Evolutionary conservation across 495 filamentous ascomycete species (phyloP).

Genomic region (Aspergillus bridgeri): DNA sequence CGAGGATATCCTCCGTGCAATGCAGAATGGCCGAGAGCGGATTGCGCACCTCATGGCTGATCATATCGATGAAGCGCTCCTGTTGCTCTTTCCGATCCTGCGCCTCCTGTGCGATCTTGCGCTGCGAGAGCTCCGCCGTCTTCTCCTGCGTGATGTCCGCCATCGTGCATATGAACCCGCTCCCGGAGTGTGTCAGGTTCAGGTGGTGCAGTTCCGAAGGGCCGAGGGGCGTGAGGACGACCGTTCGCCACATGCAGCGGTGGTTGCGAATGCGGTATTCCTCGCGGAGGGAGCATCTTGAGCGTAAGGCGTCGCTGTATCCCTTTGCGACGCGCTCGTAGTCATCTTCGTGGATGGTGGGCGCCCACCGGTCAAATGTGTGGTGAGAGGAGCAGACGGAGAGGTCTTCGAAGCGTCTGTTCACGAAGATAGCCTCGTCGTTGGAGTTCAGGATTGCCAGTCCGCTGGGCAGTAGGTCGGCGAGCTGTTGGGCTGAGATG

Average conservation of each 20-base stretch:
- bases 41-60: conserved; percentile 84
- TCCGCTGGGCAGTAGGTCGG: conserved; percentile 25
- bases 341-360: conserved; percentile 23
- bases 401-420: conserved; percentile 21
- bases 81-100: conserved; percentile 65
- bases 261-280: conserved; percentile 20
- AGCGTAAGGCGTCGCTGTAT: conserved; percentile 8
- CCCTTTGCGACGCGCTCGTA: conserved; percentile 11
- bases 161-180: conserved; percentile 24
- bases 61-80: conserved; percentile 87
- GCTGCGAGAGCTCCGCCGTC: conserved; percentile 46
- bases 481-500: conserved; percentile 26
- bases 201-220: conserved; percentile 7
- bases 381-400: background rate
- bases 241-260: conserved; percentile 17
- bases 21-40: conserved; percentile 78
- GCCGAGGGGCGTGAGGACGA: conserved; percentile 17
- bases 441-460: conserved; percentile 22
- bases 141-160: conserved; percentile 47
- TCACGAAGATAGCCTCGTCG: conserved; percentile 21
- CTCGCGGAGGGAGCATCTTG: conserved; percentile 13
- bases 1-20: conserved; percentile 71
- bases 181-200: background rate
- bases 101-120: conserved; percentile 60
- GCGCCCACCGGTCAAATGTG: conserved; percentile 18